These are phyloP conservation scores for Fusarium pseudoanthophilum DNA, from an alignment of 2,329 filamentous ascomycete genomes.

Conservation along the genomic window DNA sequence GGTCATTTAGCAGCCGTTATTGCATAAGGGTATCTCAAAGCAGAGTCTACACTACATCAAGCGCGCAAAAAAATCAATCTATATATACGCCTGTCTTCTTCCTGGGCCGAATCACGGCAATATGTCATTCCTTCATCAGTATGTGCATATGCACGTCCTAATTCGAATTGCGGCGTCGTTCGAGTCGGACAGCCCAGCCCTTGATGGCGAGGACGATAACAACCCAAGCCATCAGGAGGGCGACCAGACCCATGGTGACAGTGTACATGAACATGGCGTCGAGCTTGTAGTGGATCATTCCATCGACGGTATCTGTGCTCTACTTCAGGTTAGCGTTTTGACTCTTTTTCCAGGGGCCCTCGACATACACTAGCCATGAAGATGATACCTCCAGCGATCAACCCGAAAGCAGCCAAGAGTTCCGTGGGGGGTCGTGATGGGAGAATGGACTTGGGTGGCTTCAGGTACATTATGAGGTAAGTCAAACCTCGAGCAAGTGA, in stretches of 20 bases:
- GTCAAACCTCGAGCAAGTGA: constrained; percentile 81
- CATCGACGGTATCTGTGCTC: constrained; percentile 79
- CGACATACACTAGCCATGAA: constrained; percentile 88
- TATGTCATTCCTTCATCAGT: neutral
- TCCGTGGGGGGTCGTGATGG: constrained; percentile 91
- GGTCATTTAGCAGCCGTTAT: constrained; percentile 16
- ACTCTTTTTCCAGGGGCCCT: no score
- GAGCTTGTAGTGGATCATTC: constrained; percentile 80
- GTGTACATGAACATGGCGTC: constrained; percentile 97
- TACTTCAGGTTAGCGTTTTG: constrained; percentile 45
- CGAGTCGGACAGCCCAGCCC: constrained; percentile 77
- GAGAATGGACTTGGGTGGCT: constrained; percentile 81
- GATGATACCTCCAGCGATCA: constrained; percentile 87
- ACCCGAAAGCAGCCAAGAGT: constrained; percentile 85
- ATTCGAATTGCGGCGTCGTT: constrained; percentile 42
- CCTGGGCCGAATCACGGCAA: neutral
- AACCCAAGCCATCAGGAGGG: constrained; percentile 86
- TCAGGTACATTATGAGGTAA: constrained; percentile 82
- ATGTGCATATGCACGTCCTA: neutral
- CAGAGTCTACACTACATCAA: constrained; percentile 23
- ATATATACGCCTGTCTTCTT: constrained; percentile 1
- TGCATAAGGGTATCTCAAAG: constrained; percentile 44
- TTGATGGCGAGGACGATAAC: constrained; percentile 83
- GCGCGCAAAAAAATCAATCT: constrained; percentile 8
- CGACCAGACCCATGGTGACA: constrained; percentile 83